Conservation (phyloP, 192 early-diverging fungal species). For the Geranomyces variabilis region DNA sequence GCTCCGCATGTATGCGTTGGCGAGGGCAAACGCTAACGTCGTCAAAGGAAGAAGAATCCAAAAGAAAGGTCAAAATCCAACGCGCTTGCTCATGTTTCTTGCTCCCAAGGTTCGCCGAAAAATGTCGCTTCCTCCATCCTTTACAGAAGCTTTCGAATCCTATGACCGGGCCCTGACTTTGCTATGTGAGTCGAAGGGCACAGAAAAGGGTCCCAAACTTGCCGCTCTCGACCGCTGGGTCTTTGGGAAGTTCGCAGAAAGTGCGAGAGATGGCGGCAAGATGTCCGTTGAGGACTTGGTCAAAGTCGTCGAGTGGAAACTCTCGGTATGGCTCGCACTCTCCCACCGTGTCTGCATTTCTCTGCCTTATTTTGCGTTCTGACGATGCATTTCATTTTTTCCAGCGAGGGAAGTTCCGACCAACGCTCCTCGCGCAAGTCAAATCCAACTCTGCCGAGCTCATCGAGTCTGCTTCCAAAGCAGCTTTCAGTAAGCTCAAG, state of each 20-base stretch:
- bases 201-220: slow-evolving; percentile 15
- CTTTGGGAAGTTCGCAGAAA: slow-evolving; percentile 10
- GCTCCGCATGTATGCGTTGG: no score
- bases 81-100: no score
- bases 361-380: no score
- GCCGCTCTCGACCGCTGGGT: slow-evolving; percentile 23
- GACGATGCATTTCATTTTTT: neutral
- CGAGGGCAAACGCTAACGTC: no score
- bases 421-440: slow-evolving; percentile 18
- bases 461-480: slow-evolving; percentile 5
- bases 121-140: neutral
- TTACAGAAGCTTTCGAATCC: neutral
- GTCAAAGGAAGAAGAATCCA: no score
- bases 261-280: neutral
- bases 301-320: slow-evolving; percentile 17
- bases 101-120: no score
- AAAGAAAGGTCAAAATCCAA: no score
- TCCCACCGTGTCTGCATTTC: no score
- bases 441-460: neutral
- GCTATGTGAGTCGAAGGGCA: slow-evolving; percentile 17
- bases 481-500: neutral
- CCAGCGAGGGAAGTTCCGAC: slow-evolving; percentile 20
- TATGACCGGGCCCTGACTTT: neutral
- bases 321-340: no score
- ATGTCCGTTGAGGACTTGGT: slow-evolving; percentile 15